A percentile compares a stretch with the other conserved stretches of the same genome.
These are phyloP conservation scores for Colletotrichum australisinense DNA, from an alignment of 2,329 filamentous ascomycete genomes.

Conservation along the genomic window DNA sequence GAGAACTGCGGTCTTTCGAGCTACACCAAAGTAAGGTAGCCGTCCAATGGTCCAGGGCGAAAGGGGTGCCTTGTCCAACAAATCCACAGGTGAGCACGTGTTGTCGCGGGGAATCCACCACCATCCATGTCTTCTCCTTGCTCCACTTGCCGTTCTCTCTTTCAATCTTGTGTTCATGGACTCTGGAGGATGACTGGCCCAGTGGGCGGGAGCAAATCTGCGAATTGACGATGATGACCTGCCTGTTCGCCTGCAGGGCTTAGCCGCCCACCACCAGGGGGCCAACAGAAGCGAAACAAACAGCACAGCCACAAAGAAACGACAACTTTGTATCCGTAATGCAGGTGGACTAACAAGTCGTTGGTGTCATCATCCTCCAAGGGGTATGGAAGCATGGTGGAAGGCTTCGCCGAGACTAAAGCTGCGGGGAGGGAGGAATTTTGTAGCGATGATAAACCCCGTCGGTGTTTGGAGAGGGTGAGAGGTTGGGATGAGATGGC, in stretches of 20 bases:
- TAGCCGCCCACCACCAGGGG: conserved; percentile 7
- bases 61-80: neutral
- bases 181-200: neutral
- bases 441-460: neutral
- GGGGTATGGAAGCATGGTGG: conserved; percentile 1
- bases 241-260: conserved; percentile 15
- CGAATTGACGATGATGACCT: conserved; percentile 4
- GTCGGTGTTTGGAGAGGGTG: neutral
- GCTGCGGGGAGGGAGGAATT: neutral
- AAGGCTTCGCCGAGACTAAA: conserved; percentile 21
- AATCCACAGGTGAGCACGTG: conserved; percentile 16
- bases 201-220: neutral
- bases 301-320: conserved; percentile 25
- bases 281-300: neutral
- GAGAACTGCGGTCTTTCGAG: neutral
- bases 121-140: conserved; percentile 3
- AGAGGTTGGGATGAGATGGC: neutral
- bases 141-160: conserved; percentile 22
- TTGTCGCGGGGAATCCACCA: neutral
- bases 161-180: too few species aligned
- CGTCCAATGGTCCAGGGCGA: neutral
- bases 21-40: neutral
- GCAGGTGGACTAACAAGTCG: neutral
- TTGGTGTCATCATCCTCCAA: conserved; percentile 6
- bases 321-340: neutral